phyloP scores from a whole-genome alignment of 140 eudicot genomes.

The Flaveria floridana region DNA sequence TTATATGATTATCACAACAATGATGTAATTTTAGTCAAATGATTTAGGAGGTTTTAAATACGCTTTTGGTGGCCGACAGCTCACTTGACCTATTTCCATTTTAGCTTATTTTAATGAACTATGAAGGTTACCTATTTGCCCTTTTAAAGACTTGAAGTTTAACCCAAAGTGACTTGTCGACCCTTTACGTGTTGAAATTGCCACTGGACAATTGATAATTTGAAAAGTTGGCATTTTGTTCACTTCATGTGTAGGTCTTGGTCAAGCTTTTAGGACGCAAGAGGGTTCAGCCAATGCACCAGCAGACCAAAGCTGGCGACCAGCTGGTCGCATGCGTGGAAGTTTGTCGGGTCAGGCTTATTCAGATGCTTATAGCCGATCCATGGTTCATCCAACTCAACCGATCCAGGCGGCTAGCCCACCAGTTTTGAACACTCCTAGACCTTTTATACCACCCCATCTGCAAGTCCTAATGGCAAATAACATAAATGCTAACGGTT shows the following conservation, averaged over 20 bases:
- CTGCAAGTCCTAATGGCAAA: slow-evolving; percentile 36
- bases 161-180: background rate
- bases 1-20: background rate
- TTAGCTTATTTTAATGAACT: background rate
- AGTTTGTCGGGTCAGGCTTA: slow-evolving; percentile 65
- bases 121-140: background rate
- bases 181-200: background rate
- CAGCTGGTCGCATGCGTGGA: slow-evolving; percentile 88
- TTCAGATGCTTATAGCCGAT: slow-evolving; percentile 51
- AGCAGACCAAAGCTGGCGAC: slow-evolving; percentile 57
- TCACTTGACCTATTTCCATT: background rate
- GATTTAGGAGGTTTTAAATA: background rate
- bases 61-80: background rate
- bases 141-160: background rate
- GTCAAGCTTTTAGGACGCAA: slow-evolving; percentile 18
- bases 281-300: slow-evolving; percentile 24
- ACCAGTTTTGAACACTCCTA: slow-evolving; percentile 33
- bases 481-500: slow-evolving; percentile 13
- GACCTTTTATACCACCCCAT: slow-evolving; percentile 40
- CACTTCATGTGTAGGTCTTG: slow-evolving; percentile 1
- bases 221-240: slow-evolving; percentile 10
- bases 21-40: background rate
- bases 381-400: slow-evolving; percentile 50
- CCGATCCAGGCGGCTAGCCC: slow-evolving; percentile 54
- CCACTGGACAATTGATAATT: background rate